phyloP scores from a whole-genome alignment of 2,329 filamentous ascomycete species.

The Thielaviopsis punctulata region DNA sequence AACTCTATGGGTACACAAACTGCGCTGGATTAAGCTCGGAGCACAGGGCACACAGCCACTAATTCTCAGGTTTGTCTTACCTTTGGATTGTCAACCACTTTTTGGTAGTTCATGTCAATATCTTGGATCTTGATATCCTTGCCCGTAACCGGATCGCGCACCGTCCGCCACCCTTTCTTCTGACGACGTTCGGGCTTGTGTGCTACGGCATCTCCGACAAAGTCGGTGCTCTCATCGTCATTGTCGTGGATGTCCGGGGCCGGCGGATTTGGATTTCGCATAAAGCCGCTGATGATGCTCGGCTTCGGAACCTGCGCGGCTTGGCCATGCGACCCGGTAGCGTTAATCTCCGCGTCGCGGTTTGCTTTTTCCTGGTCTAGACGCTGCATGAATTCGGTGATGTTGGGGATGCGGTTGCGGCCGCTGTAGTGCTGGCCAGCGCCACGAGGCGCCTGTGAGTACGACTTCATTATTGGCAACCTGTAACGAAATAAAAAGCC shows the following conservation, averaged over 20 bases:
- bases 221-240: slow-evolving; percentile 17
- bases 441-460: slow-evolving; percentile 21
- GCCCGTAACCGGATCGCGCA: slow-evolving; percentile 80
- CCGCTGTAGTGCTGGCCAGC: slow-evolving; percentile 62
- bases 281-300: slow-evolving; percentile 15
- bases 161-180: slow-evolving; percentile 45
- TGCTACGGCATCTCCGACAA: slow-evolving; percentile 25
- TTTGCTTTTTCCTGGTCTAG: slow-evolving; percentile 65
- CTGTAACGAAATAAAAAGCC: slow-evolving; percentile 9
- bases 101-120: slow-evolving; percentile 50
- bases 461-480: slow-evolving; percentile 22
- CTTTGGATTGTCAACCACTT: slow-evolving; percentile 53
- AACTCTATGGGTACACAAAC: neutral
- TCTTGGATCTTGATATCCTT: slow-evolving; percentile 76
- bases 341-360: slow-evolving; percentile 55
- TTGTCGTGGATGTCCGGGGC: neutral
- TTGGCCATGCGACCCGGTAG: slow-evolving; percentile 19
- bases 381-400: slow-evolving; percentile 64
- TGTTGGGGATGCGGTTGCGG: slow-evolving; percentile 68
- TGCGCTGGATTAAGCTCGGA: neutral
- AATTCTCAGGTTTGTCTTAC: slow-evolving; percentile 23
- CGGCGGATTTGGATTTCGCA: slow-evolving; percentile 19
- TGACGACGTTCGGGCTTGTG: slow-evolving; percentile 20
- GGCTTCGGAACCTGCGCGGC: neutral
- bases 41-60: neutral